Conservation (phyloP, 2,329 filamentous ascomycete genomes). For the Aureobasidium namibiae region DNA sequence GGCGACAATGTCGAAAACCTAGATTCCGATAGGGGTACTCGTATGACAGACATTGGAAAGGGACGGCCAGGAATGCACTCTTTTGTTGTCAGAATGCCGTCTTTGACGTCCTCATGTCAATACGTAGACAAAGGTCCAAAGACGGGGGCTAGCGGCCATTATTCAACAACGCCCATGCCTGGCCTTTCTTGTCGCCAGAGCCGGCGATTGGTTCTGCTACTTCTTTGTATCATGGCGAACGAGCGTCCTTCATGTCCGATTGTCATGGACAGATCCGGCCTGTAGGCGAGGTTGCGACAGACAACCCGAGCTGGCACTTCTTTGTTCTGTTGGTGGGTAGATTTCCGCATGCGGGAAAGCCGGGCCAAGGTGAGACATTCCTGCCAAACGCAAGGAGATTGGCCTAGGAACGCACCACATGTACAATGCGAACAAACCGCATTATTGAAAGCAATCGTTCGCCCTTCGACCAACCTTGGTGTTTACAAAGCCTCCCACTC, state of each 20-base stretch:
- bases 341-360: constrained; percentile 25
- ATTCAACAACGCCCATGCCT: constrained; percentile 1
- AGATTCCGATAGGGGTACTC: constrained; percentile 14
- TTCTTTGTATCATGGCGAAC: constrained; percentile 14
- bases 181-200: constrained; percentile 5
- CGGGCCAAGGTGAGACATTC: constrained; percentile 26
- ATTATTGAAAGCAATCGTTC: constrained; percentile 12
- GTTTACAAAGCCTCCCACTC: not conserved
- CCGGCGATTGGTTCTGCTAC: not conserved
- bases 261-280: constrained; percentile 12
- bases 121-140: constrained; percentile 9
- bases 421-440: constrained; percentile 23
- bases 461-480: not conserved
- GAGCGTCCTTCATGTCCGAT: constrained; percentile 10
- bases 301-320: constrained; percentile 18
- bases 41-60: constrained; percentile 16
- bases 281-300: constrained; percentile 7
- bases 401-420: constrained; percentile 21
- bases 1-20: constrained; percentile 7
- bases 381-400: constrained; percentile 24
- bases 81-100: constrained; percentile 12
- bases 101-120: constrained; percentile 4
- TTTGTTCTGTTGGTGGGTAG: constrained; percentile 28
- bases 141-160: constrained; percentile 4
- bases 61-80: constrained; percentile 14